Base-by-base conservation (phyloP, 176 grass and related monocot genomes). In the Oryza meyeriana region DNA sequence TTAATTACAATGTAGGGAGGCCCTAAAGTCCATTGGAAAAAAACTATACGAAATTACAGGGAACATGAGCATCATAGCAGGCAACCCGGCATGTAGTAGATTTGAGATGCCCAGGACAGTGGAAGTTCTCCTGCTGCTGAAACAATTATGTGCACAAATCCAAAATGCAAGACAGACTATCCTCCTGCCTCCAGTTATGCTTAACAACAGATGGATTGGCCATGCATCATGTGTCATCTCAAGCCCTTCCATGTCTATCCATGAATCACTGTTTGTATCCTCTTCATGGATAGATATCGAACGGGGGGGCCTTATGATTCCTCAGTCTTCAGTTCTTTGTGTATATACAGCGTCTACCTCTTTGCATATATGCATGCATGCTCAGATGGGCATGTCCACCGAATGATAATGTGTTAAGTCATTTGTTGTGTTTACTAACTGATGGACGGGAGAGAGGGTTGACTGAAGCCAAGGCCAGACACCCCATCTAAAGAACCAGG, bases 401-500 rank as follows among this genome's bases (percentile, higher is more conserved):
- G 29, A 72, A 32, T 17, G 39, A 52, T 71, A 22, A 69, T 9
- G 0, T 61, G 30, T 38, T 9, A 2, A 28, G 29, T 67, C 35
- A 44, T 41, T 63, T 76, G 25, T 28, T 65, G 9, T 25, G 42
- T 24, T 24, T 82, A n/a, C 78, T 79, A 94, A 73, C 75, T 57
- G 59, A 94, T 86, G 71, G 83, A 84, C 12, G 92, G 92, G 28
- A 94, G 87, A 35, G 86, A 48, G 7, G 91, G 70, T 77, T 89
- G 83, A 72, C 38, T 79, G 59, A 85, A 88, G 45, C 92, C 89
- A 32, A 94, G 73, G 58, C 92, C 88, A 31, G 88, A 85, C 36
- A 85, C 83, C 31, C 88, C 88, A 6, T 90, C 79, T 17, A 90
- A 85, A 45, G 90, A 94, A 75, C 88, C 92, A 73, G 88, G 95